Percentiles rank a stretch among this genome's conserved stretches.
Conservation (phyloP, 805 yeast genomes). For the Torulaspora quercuum region DNA sequence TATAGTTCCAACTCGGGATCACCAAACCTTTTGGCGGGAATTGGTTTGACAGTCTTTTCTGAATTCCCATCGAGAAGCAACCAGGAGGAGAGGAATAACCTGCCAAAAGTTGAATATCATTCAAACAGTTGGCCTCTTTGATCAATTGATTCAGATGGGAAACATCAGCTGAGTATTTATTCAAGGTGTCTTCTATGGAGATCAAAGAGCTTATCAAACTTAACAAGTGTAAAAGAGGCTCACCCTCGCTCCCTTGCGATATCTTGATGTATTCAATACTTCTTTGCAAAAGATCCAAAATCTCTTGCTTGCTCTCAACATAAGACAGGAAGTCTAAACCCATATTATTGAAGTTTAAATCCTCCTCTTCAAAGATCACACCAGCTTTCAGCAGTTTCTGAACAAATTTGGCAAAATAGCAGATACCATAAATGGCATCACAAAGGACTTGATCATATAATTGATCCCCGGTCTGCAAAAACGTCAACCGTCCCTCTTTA, state of each 20-base stretch:
- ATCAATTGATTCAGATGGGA: conserved; percentile 18
- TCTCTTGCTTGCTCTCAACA: conserved; percentile 20
- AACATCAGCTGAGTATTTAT: conserved; percentile 16
- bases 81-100: conserved; percentile 26
- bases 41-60: conserved; percentile 46
- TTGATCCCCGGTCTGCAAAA: conserved; percentile 24
- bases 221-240: conserved; percentile 27
- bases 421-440: conserved; percentile 49
- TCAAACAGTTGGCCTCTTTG: conserved; percentile 9
- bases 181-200: conserved; percentile 25
- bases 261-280: conserved; percentile 30
- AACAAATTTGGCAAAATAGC: conserved; percentile 50
- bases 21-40: conserved; percentile 43
- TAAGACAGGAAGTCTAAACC: conserved; percentile 44
- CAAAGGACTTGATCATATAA: conserved; percentile 51
- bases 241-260: conserved; percentile 2
- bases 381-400: conserved; percentile 49
- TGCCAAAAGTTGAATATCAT: neutral
- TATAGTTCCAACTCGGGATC: conserved; percentile 34
- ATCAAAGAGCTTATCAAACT: conserved; percentile 33
- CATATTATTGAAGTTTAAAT: conserved; percentile 62
- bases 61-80: conserved; percentile 47
- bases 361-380: conserved; percentile 74
- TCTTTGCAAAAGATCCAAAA: conserved; percentile 32
- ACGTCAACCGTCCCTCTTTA: conserved; percentile 17